Conservation (phyloP, 768 basidiomycete species). For the Termitomyces sp. region DNA sequence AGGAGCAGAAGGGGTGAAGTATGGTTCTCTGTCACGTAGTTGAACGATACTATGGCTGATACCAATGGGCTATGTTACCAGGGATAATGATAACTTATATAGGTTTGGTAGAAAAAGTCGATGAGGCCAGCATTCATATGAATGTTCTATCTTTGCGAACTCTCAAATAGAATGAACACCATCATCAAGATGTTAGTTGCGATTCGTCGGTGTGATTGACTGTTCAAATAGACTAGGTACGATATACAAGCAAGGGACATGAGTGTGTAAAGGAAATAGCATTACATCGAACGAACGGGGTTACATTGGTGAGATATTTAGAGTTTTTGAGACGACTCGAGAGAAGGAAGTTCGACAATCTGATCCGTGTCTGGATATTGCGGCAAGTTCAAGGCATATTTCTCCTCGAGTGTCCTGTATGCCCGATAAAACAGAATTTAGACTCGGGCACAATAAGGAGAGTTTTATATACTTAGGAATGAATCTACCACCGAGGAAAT, state of each 20-base stretch:
- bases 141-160: too few relatives aligned
- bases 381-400: slow-evolving; percentile 76
- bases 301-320: background rate
- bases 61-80: too few relatives aligned
- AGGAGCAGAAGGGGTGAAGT: too few relatives aligned
- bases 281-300: background rate
- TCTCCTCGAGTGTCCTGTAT: slow-evolving; percentile 64
- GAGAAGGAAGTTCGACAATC: slow-evolving; percentile 58
- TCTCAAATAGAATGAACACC: too few relatives aligned
- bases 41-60: too few relatives aligned
- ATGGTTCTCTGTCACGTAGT: too few relatives aligned
- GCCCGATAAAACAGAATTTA: background rate
- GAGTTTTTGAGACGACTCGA: slow-evolving; percentile 7
- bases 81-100: too few relatives aligned
- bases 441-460: background rate
- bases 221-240: background rate
- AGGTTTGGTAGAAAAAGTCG: too few relatives aligned
- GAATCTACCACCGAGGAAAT: slow-evolving; percentile 94
- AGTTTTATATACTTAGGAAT: slow-evolving; percentile 68
- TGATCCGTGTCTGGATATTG: slow-evolving; percentile 75
- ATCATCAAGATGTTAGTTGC: background rate
- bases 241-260: background rate
- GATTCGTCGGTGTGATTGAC: background rate
- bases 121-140: too few relatives aligned
- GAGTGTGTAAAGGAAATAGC: background rate